Conservation (phyloP, 2,329 filamentous ascomycete genomes). For the Nemania abortiva region DNA sequence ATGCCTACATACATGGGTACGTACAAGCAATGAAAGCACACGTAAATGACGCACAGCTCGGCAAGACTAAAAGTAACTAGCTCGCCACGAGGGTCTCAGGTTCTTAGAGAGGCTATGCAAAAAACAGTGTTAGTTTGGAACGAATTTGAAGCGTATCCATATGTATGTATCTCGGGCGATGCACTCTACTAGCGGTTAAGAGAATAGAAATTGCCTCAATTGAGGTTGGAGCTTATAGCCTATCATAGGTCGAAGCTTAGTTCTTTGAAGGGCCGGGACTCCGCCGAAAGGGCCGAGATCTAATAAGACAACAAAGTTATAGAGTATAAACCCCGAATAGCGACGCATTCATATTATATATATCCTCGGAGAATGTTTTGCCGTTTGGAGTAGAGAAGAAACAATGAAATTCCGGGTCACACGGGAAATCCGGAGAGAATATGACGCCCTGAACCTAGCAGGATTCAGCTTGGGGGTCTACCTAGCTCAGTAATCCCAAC, state of each 20-base stretch:
- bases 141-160: slow-evolving; percentile 25
- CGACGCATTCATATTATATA: not conserved
- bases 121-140: slow-evolving; percentile 31
- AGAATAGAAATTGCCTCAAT: slow-evolving; percentile 34
- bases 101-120: slow-evolving; percentile 18
- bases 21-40: not conserved
- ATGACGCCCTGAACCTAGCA: too few species aligned
- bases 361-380: not conserved
- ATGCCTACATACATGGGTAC: too few species aligned
- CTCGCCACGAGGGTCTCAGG: slow-evolving; percentile 25
- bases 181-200: not conserved
- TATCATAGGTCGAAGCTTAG: slow-evolving; percentile 26
- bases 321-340: not conserved
- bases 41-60: slow-evolving; percentile 42
- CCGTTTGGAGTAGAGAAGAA: not conserved
- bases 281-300: slow-evolving; percentile 38
- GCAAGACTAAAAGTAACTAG: slow-evolving; percentile 15
- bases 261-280: slow-evolving; percentile 30
- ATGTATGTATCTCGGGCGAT: slow-evolving; percentile 1
- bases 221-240: slow-evolving; percentile 13
- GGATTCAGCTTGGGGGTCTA: not conserved
- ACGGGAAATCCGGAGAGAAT: not conserved
- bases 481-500: not conserved
- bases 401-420: not conserved
- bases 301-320: slow-evolving; percentile 3